Percentiles rank a stretch among this genome's conserved stretches.
phyloP scores from a whole-genome alignment of 2,329 filamentous ascomycete species.

The Sclerotinia minor region DNA sequence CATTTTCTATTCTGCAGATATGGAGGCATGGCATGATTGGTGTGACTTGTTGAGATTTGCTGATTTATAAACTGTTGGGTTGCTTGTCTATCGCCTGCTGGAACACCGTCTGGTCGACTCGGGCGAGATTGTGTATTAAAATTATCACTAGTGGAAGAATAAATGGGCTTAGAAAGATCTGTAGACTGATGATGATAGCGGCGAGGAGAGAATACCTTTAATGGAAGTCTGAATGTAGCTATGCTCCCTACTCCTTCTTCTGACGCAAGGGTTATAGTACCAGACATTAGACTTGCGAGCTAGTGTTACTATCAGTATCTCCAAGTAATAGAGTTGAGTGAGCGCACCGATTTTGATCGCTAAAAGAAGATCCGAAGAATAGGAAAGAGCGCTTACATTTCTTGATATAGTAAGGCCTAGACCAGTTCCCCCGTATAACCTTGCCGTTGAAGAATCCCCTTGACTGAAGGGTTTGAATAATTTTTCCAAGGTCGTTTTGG shows the following conservation, averaged over 20 bases:
- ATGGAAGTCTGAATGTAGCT: slow-evolving; percentile 33
- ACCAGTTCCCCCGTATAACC: slow-evolving; percentile 76
- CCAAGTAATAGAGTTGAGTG: neutral
- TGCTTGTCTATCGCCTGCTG: too few relatives aligned
- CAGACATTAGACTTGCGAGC: slow-evolving; percentile 36
- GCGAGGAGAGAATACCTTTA: slow-evolving; percentile 30
- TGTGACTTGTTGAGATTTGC: slow-evolving; percentile 25
- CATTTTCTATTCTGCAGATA: slow-evolving; percentile 2
- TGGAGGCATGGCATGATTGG: slow-evolving; percentile 19
- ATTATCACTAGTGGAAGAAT: neutral
- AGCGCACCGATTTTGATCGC: neutral
- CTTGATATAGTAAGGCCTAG: slow-evolving; percentile 73
- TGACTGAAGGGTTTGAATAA: slow-evolving; percentile 81
- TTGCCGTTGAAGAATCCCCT: slow-evolving; percentile 72
- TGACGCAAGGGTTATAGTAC: slow-evolving; percentile 31
- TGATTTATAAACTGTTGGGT: slow-evolving; percentile 25
- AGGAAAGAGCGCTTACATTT: slow-evolving; percentile 28
- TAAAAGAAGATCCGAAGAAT: neutral
- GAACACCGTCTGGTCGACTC: neutral
- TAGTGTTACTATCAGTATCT: slow-evolving; percentile 9
- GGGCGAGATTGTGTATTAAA: neutral
- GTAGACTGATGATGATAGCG: neutral
- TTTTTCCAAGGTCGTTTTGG: slow-evolving; percentile 66
- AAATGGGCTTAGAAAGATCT: neutral
- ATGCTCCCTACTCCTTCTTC: slow-evolving; percentile 29